Evolutionary conservation across 176 grass and related monocot species (phyloP).

Genomic region (Miscanthus lutarioriparius): DNA sequence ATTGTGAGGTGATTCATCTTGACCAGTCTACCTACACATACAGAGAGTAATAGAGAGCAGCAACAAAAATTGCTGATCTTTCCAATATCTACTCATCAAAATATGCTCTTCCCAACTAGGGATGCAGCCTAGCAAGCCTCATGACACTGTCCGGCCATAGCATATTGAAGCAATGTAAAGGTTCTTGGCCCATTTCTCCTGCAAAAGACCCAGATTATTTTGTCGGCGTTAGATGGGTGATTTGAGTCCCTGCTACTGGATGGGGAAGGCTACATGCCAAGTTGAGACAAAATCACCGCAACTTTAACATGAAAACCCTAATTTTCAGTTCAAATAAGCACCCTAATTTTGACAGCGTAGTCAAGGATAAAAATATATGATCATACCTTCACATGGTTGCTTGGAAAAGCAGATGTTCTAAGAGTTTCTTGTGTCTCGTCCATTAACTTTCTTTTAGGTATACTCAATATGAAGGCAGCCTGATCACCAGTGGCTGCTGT

Average conservation of each 20-base stretch:
- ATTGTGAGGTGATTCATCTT: slow-evolving; percentile 42
- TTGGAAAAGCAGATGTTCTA: slow-evolving; percentile 92
- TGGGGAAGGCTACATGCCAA: not conserved
- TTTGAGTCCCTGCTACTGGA: not conserved
- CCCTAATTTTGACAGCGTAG: not conserved
- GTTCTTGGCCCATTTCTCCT: slow-evolving; percentile 99
- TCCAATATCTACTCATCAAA: slow-evolving; percentile 30
- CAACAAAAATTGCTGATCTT: slow-evolving; percentile 39
- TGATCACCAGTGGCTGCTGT: slow-evolving; percentile 91
- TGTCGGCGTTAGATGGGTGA: not conserved
- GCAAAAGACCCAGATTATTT: slow-evolving; percentile 30
- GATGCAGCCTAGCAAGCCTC: slow-evolving; percentile 39
- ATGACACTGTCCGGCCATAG: slow-evolving; percentile 79
- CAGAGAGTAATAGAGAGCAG: slow-evolving; percentile 50
- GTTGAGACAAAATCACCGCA: not conserved
- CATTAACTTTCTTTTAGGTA: slow-evolving; percentile 83
- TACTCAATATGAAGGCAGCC: slow-evolving; percentile 95
- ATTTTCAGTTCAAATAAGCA: not conserved
- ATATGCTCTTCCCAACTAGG: slow-evolving; percentile 33
- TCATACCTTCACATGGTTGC: slow-evolving; percentile 97
- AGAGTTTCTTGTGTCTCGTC: slow-evolving; percentile 98
- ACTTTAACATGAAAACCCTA: not conserved
- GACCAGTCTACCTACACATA: slow-evolving; percentile 49
- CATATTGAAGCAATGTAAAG: slow-evolving; percentile 96
- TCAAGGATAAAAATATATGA: slow-evolving; percentile 14